Evolutionary conservation across 257 asterid genomes (phyloP), one percentile per base, ranked within the genome.

Genomic region (Asclepias syriaca): DNA sequence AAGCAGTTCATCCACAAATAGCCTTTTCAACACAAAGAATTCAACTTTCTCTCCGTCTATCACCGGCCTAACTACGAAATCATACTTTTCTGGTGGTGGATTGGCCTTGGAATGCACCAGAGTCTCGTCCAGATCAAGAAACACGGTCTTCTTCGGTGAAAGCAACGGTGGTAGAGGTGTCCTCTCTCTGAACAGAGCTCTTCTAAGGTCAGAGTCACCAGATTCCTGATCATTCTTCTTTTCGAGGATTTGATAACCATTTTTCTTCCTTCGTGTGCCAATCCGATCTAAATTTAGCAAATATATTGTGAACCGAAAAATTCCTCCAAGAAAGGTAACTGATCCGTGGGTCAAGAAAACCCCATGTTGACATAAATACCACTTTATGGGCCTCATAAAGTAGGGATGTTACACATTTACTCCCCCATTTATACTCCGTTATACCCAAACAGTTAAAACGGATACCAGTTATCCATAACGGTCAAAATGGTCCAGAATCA

Each of bases 111-210:
- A 89, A 74, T 94, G 99, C 69, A 94, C 91, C 69, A 94, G 74
- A 0, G 99, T 94, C 59, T 94, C 99, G 65, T 94, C 99, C 67
- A 94, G 75, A 66, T 94, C 99, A 21, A 94, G 99, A 70, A 94
- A 88, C 0, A 91, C 68, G 0, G 97, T 88, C 67, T 80, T 84
- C 8, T 73, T 77, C 9, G 84, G 77, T 0, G 80, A 66, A 46
- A 50, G 37, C 32, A 74, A 14, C 0, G 91, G 96, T 0, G 96
- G 96, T 40, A 93, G 94, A 3, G 79, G 19, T 29, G 10, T 76
- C 14, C 65, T 77, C 0, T 79, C 88, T 15, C 39, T 27, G 76
- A 93, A 89, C 75, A 88, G 87, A 0, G 87, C 58, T 48, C 79
- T 40, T 16, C 80, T 76, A 49, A 77, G 73, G 16, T 53, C 64